Evolutionary conservation across 352 stramenopile genomes (phyloP).

Genomic region (Pythium aristosporum): DNA sequence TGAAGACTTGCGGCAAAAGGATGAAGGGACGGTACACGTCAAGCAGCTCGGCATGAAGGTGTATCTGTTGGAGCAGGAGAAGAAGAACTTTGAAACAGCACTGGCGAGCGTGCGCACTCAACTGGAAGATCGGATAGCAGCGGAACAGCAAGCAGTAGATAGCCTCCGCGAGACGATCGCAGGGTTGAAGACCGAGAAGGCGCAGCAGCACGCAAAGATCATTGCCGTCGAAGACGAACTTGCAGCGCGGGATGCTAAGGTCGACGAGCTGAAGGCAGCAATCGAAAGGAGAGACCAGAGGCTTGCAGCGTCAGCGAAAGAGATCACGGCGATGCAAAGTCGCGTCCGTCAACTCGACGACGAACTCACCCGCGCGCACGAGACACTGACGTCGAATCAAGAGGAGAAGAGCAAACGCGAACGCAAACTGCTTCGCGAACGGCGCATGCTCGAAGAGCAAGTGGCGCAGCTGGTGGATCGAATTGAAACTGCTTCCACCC

Average conservation of each 20-base stretch:
- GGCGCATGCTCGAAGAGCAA: conserved; percentile 53
- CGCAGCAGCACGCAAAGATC: conserved; percentile 28
- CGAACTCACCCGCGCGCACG: conserved; percentile 34
- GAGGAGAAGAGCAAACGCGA: conserved; percentile 45
- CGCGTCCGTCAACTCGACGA: conserved; percentile 24
- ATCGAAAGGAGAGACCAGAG: conserved; percentile 42
- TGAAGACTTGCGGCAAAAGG: conserved; percentile 46
- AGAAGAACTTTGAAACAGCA: conserved; percentile 7
- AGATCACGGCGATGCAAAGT: conserved; percentile 36
- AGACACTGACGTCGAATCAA: conserved; percentile 29
- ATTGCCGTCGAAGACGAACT: conserved; percentile 13
- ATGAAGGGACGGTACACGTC: conserved; percentile 22
- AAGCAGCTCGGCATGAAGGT: conserved; percentile 19
- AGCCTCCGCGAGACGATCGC: conserved; percentile 21
- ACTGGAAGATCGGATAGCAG: conserved; percentile 4
- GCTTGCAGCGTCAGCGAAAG: conserved; percentile 28
- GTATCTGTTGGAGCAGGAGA: conserved; percentile 24
- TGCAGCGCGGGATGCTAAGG: conserved; percentile 13
- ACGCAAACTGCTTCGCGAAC: conserved; percentile 57
- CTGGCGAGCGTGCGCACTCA: neutral
- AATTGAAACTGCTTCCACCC: conserved; percentile 50
- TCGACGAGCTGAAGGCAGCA: conserved; percentile 44
- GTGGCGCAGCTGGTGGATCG: conserved; percentile 47
- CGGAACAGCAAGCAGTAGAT: conserved; percentile 1
- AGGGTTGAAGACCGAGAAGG: conserved; percentile 37